Base-by-base conservation (phyloP, 441 rosid species). In the Pelargonium cotyledonis region DNA sequence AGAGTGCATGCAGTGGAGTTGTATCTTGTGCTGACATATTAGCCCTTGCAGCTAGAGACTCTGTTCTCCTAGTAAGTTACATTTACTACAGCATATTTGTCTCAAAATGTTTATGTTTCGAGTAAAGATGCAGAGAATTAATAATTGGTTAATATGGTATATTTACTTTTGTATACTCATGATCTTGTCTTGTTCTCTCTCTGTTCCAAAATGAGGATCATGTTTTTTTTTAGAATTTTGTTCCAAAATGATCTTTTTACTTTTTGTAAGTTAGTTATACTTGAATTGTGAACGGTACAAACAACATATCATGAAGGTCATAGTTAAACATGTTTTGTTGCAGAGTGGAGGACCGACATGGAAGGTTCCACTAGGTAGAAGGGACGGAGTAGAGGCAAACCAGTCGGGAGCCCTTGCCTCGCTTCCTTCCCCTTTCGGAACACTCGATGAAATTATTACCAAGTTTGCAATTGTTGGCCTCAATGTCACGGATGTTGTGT, bases 1-100 rank as follows among this genome's bases (percentile, higher is more conserved):
- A 87, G 79, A 72, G 69, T 12, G 70, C 77, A 19, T 85, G 89
- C 74, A 80, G 79, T 16, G 87, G 83, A 19, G 76, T 83, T 71
- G 90, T 85, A 19, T 88, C 90, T 0, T 88, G 92, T 68, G 88
- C 92, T 63, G 92, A 88, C 76, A 84, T 88, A 68, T 73, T 88
- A 46, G 66, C 89, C 62, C 68, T 85, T 38, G 85, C 89, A 35
- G 85, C 89, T 57, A 78, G 89, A 6, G 89, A 88, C 67, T 80
- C 90, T 0, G 87, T 83, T 64, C 55, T 73, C 77, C 61, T 87
- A 35, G 90, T 85, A 80, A 78, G 82, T 57, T 29, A 41, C 35
- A 18, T 35, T 12, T 35, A 14, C 16, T 21, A 7, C 49, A 14
- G 10, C 31, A 29, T 29, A 29, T 6, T 9, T 2, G 40, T 11